Evolutionary conservation across 768 basidiomycete genomes (phyloP), one percentile per base, ranked within the genome.

Genomic region (Leccinellum luteum): DNA sequence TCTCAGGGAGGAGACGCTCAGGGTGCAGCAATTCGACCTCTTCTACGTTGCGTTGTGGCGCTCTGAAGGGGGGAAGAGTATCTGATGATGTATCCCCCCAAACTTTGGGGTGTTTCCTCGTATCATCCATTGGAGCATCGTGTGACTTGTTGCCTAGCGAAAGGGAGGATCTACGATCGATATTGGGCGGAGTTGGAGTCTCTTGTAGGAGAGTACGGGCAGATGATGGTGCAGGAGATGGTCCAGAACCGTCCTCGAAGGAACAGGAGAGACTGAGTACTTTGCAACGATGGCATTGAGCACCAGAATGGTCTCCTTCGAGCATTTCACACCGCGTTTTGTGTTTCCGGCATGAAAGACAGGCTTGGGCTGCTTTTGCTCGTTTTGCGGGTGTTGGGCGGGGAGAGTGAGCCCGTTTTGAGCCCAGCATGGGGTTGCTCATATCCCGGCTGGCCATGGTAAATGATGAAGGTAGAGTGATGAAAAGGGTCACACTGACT

Each of bases 301-400:
- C 63, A 25, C 65, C 69, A 30, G 69, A 60, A 43, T 72, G 66
- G 55, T 68, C 64, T n/a, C 68, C 70, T 21, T 79, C 80, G n/a
- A 81, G 72, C 54, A 79, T 69, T 67, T 81, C 80, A 63, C 80
- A 81, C 10, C 79, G 76, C 43, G 78, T 79, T 54, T 81, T 81
- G 61, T 79, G 76, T 56, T 74, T 73, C n/a, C 79, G 70, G 57
- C 79, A 81, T 25, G 76, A 75, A 3, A 75, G 56, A 60, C 79
- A 81, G 2, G 79, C 79, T 59, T 79, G 77, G 8, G 74, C 69
- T 0, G 78, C 74, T 58, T 79, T 79, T 21, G 75, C 71, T 51
- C 78, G 69, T 59, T 78, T 79, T 34, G 72, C 56, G 28, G 74
- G 67, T 2, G 60, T 50, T 31, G 60, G 27, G 28, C 71, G 71